A percentile compares a stretch with the other conserved stretches of the same genome.
Conservation (phyloP, 257 asterid species). For the Craterostigma plantagineum region DNA sequence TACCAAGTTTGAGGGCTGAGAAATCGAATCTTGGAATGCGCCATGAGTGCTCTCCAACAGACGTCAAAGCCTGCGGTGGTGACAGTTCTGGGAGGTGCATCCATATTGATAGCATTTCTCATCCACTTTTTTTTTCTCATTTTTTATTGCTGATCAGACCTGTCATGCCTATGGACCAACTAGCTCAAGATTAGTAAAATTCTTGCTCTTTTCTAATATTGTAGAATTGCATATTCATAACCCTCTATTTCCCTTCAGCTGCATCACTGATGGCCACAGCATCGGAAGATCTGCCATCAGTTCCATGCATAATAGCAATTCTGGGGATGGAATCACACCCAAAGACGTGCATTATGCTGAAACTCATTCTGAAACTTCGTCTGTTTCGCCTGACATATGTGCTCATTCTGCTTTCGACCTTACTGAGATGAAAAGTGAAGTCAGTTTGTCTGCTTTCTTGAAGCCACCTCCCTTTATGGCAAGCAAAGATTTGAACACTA, state of each 20-base stretch:
- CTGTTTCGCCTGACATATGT: too few relatives aligned
- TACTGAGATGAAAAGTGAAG: too few relatives aligned
- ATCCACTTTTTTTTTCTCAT: too few relatives aligned
- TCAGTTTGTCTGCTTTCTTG: conserved; percentile 12
- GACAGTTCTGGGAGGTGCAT: too few relatives aligned
- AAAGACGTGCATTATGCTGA: background rate
- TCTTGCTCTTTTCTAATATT: too few relatives aligned
- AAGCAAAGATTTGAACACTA: conserved; percentile 9
- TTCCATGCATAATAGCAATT: background rate
- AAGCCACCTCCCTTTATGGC: conserved; percentile 10
- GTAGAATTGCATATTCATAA: too few relatives aligned
- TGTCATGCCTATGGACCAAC: too few relatives aligned
- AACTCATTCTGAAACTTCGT: background rate
- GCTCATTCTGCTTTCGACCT: too few relatives aligned
- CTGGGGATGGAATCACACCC: background rate
- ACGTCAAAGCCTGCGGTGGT: conserved; percentile 17
- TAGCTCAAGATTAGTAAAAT: too few relatives aligned
- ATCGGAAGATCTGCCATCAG: background rate
- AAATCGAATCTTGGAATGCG: conserved; percentile 19
- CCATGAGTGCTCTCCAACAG: conserved; percentile 17
- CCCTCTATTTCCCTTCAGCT: background rate
- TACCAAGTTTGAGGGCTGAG: conserved; percentile 33
- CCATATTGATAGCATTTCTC: too few relatives aligned
- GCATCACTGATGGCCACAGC: background rate
- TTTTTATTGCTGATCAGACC: too few relatives aligned